Conservation (phyloP, 805 yeast species). For the Schizosaccharomyces osmophilus region DNA sequence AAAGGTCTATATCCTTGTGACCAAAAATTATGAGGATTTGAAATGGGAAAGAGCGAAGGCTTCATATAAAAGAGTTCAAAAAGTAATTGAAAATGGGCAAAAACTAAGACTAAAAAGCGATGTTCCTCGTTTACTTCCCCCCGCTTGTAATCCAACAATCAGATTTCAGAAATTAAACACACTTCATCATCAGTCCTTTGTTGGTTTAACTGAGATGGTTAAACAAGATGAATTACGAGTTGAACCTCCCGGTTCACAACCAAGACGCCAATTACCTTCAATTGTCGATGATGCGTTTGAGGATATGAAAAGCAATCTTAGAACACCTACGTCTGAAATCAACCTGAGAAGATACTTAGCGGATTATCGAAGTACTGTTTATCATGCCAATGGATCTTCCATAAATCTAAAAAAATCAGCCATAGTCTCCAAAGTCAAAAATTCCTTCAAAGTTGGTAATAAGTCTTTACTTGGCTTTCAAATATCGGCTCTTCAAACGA, state of each 20-base stretch:
- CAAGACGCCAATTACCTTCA: background rate
- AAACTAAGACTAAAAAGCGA: background rate
- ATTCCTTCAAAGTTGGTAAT: no score
- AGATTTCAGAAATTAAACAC: background rate
- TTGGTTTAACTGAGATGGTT: background rate
- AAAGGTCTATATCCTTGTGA: constrained; percentile 43
- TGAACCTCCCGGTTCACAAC: background rate
- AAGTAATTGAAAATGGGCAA: background rate
- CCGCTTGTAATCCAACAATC: background rate
- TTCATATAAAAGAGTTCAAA: constrained; percentile 26
- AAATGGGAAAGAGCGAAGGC: constrained; percentile 70
- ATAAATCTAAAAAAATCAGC: background rate
- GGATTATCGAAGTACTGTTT: background rate
- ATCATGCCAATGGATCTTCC: background rate
- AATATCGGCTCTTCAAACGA: no score
- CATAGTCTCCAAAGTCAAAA: no score
- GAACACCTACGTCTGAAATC: background rate
- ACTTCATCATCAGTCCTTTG: background rate
- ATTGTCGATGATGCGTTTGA: background rate
- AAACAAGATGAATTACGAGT: background rate
- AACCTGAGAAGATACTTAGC: background rate
- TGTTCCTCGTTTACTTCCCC: background rate
- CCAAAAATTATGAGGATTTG: constrained; percentile 40
- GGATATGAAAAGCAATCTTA: background rate
- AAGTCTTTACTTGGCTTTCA: no score